Conservation (phyloP, 345 rosid species). For the Trapa incisa region DNA sequence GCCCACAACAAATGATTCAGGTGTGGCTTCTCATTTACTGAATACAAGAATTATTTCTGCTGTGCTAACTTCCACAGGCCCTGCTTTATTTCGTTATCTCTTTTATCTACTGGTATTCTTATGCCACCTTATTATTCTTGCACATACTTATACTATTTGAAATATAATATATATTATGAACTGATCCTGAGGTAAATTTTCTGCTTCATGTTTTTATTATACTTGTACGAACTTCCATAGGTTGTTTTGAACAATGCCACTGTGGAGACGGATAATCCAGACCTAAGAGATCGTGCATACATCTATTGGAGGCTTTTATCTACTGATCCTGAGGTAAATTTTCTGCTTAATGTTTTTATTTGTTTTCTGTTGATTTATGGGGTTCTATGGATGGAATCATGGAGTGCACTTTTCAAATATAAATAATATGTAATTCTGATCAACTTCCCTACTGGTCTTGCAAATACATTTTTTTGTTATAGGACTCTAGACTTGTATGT, state of each 20-base stretch:
- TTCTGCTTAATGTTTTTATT: background rate
- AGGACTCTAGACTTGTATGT: background rate
- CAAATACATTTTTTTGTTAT: background rate
- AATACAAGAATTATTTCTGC: background rate
- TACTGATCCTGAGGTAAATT: conserved; percentile 91
- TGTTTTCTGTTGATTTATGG: background rate
- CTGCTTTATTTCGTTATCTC: background rate
- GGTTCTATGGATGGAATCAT: background rate
- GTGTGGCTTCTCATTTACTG: conserved; percentile 18
- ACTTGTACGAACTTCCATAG: conserved; percentile 14
- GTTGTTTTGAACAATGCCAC: conserved; percentile 98
- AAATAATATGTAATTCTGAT: background rate
- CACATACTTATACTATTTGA: background rate
- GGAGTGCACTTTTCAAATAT: background rate
- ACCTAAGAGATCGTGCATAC: conserved; percentile 95
- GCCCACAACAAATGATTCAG: conserved; percentile 99
- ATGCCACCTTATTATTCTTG: background rate
- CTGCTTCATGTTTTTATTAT: background rate
- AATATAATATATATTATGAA: conserved; percentile 4
- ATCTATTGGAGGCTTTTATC: conserved; percentile 97
- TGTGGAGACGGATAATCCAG: conserved; percentile 98
- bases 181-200: conserved; percentile 85
- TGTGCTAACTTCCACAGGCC: background rate
- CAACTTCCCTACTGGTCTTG: background rate
- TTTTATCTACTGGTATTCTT: background rate